Base-by-base conservation (phyloP, 495 filamentous ascomycete genomes). In the Neurospora africana region DNA sequence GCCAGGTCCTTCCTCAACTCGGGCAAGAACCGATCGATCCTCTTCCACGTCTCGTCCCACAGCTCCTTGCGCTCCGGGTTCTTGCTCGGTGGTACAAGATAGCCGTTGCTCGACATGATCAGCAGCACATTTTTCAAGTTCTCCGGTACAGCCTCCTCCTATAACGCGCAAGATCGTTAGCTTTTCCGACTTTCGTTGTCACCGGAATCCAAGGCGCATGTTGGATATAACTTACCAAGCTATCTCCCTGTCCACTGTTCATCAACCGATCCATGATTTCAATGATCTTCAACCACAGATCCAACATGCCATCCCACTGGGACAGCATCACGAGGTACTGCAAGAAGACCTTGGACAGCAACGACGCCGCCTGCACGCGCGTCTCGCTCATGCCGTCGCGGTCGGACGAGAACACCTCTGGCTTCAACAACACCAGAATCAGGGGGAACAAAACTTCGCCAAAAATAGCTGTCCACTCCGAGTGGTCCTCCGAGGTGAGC, bases 101-200 rank as follows among this genome's bases (percentile, higher is more conserved):
- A 94, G 37, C 92, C 94, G 44, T 90, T 93, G 78, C 89, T 93
- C 3, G 93, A 89, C 95, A 99, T 98, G 75, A 99, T 95, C 17
- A 98, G 86, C 17, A 99, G 85, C 69, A 98, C 93, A 74, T 99
- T 99, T 82, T 98, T 99, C 73, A 99, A 83, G 75, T 91, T 93
- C 79, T 99, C 96, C 5, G 94, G 93, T 4, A 99, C 93, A 37
- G 95, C 94, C 84, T 98, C 95, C 81, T 97, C 93, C 91, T 95
- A 74, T 19, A 40, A 17, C 70, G 76, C 27, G 11, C 47, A 53
- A 53, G 47, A 58, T 30, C n/a, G 68, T 79, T 76, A 81, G 76
- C 70, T 40, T 72, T 27, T 10, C 35, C 19, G 33, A 61, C 67
- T 15, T 27, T 69, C 35, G 7, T 72, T 11, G 43, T 68, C 17